Conservation (phyloP, 2,329 filamentous ascomycete genomes). For the Microcyclospora tardicrescens region DNA sequence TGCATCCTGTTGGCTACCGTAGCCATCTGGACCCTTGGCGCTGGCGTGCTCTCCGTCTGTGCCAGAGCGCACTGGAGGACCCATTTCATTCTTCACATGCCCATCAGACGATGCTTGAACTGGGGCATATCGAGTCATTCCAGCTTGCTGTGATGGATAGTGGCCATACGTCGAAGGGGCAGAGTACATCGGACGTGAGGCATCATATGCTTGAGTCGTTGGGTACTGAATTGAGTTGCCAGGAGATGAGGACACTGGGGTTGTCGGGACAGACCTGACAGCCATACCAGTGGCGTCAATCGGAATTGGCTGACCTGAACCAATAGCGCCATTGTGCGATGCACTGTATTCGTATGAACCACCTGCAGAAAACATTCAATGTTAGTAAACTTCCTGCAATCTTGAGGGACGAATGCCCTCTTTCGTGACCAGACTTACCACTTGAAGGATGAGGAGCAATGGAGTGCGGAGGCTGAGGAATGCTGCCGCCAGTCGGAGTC, state of each 20-base stretch:
- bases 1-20: constrained; percentile 35
- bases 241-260: constrained; percentile 72
- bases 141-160: constrained; percentile 50
- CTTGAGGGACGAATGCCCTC: constrained; percentile 85
- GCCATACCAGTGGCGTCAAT: constrained; percentile 58
- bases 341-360: constrained; percentile 66
- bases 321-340: constrained; percentile 28
- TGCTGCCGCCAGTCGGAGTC: constrained; percentile 43
- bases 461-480: constrained; percentile 54
- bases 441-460: constrained; percentile 47
- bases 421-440: constrained; percentile 61
- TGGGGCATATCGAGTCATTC: constrained; percentile 55
- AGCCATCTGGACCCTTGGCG: constrained; percentile 49
- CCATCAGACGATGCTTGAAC: constrained; percentile 40
- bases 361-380: constrained; percentile 62
- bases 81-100: constrained; percentile 71
- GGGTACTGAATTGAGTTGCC: constrained; percentile 58
- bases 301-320: constrained; percentile 58
- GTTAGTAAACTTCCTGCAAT: constrained; percentile 76
- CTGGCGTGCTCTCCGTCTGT: constrained; percentile 51
- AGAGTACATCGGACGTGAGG: constrained; percentile 65
- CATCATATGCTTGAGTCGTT: constrained; percentile 59
- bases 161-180: constrained; percentile 46
- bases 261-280: constrained; percentile 73
- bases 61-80: constrained; percentile 56